Evolutionary conservation across 805 yeast genomes (phyloP).

Genomic region (Cephaloascus albidus): DNA sequence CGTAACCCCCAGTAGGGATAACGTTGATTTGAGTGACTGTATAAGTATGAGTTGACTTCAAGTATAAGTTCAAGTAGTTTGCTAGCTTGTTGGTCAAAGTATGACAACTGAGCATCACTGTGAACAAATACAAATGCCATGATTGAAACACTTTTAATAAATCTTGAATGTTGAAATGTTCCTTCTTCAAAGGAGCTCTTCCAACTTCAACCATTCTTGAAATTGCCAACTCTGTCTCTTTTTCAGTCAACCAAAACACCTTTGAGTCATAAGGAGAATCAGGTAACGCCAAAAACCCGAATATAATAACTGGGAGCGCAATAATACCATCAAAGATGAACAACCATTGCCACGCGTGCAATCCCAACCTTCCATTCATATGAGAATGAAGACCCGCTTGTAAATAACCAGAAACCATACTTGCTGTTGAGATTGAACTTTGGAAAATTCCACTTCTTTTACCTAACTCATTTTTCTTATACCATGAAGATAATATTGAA

Average conservation of each 20-base stretch:
- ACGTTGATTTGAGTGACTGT: conserved; percentile 14
- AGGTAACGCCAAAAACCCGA: conserved; percentile 10
- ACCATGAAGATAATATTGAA: conserved; percentile 11
- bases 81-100: conserved; percentile 1
- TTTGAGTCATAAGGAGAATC: conserved; percentile 9
- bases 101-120: conserved; percentile 2
- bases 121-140: conserved; percentile 9
- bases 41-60: conserved; percentile 7
- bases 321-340: conserved; percentile 11
- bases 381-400: conserved; percentile 16
- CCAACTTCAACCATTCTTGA: conserved; percentile 5
- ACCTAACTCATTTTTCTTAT: conserved; percentile 11
- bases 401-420: conserved; percentile 9
- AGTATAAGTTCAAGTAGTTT: conserved; percentile 2
- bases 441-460: conserved; percentile 7
- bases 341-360: conserved; percentile 20
- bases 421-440: conserved; percentile 5
- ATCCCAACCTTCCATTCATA: conserved; percentile 19
- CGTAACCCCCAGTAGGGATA: conserved; percentile 16
- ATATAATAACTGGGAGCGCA: conserved; percentile 8
- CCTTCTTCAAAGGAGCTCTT: conserved; percentile 6
- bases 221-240: conserved; percentile 13
- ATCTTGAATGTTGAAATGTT: conserved; percentile 1
- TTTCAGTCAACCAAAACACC: conserved; percentile 15
- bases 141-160: conserved; percentile 3